Percentiles rank a stretch among this genome's conserved stretches.
Conservation (phyloP, 2,329 filamentous ascomycete species). For the Fusarium graminum region DNA sequence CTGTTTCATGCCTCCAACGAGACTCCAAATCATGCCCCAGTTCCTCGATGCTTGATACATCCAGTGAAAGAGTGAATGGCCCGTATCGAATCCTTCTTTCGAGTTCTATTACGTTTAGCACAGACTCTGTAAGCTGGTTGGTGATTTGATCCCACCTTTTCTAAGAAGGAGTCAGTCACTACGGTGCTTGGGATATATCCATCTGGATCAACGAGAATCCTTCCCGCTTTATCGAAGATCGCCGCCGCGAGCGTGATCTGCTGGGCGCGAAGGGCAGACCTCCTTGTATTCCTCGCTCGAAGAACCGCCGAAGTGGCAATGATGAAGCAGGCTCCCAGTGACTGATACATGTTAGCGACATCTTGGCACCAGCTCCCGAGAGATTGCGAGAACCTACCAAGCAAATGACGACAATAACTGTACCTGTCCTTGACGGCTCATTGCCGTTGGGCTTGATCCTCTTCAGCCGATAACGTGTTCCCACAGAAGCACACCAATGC, state of each 20-base stretch:
- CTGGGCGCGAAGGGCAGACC: conserved; percentile 70
- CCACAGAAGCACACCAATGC: conserved; percentile 85
- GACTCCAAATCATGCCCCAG: conserved; percentile 76
- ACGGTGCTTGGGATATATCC: conserved; percentile 78
- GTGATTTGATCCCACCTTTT: conserved; percentile 61
- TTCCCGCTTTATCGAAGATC: conserved; percentile 75
- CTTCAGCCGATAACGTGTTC: conserved; percentile 75
- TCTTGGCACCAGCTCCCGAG: neutral
- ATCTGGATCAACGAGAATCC: conserved; percentile 76
- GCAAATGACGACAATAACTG: conserved; percentile 79
- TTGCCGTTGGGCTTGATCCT: conserved; percentile 54
- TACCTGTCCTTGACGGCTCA: conserved; percentile 69
- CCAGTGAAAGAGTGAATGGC: conserved; percentile 88
- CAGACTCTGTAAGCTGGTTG: neutral
- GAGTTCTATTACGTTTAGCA: conserved; percentile 54
- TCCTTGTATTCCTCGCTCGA: conserved; percentile 65
- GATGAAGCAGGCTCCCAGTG: conserved; percentile 70
- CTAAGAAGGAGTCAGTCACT: conserved; percentile 82
- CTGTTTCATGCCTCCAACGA: conserved; percentile 78
- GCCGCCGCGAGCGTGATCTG: conserved; percentile 71
- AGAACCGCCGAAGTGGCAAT: conserved; percentile 69
- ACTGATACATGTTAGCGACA: conserved; percentile 56
- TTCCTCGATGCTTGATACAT: conserved; percentile 84
- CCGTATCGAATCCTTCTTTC: conserved; percentile 80
- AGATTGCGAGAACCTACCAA: conserved; percentile 64